phyloP scores from a whole-genome alignment of 2,329 filamentous ascomycete species.

The Harringtonia aguacate region DNA sequence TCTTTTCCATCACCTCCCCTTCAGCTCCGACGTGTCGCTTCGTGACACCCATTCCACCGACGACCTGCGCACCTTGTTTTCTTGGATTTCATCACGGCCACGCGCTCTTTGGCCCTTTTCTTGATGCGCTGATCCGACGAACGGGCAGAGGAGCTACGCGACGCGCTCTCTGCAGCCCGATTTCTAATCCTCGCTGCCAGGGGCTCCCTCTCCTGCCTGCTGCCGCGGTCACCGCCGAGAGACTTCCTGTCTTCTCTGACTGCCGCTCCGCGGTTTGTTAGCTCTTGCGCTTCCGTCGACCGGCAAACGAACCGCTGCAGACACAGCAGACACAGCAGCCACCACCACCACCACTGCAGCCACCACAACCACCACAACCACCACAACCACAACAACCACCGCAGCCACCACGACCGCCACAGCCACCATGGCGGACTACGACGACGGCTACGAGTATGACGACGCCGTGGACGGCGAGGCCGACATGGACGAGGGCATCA shows the following conservation, averaged over 20 bases:
- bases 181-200: conserved; percentile 1
- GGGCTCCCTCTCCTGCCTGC: not conserved
- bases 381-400: too few species aligned
- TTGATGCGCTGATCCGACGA: conserved; percentile 10
- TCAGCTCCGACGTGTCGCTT: not conserved
- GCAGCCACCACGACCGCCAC: too few species aligned
- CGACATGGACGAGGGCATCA: conserved; percentile 66
- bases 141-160: conserved; percentile 10
- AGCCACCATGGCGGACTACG: conserved; percentile 44
- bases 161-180: conserved; percentile 7
- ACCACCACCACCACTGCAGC: too few species aligned
- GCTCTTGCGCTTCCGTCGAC: not conserved
- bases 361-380: too few species aligned
- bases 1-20: not conserved
- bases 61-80: not conserved
- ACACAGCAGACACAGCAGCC: too few species aligned
- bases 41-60: not conserved
- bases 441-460: conserved; percentile 34
- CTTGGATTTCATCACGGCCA: not conserved
- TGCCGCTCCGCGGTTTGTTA: not conserved
- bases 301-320: not conserved
- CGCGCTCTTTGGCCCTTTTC: not conserved
- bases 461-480: conserved; percentile 52
- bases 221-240: too few species aligned
- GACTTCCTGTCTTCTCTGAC: not conserved